phyloP scores from a whole-genome alignment of 1,139 yeast species.

The Debaryomycetaceae sp. region DNA sequence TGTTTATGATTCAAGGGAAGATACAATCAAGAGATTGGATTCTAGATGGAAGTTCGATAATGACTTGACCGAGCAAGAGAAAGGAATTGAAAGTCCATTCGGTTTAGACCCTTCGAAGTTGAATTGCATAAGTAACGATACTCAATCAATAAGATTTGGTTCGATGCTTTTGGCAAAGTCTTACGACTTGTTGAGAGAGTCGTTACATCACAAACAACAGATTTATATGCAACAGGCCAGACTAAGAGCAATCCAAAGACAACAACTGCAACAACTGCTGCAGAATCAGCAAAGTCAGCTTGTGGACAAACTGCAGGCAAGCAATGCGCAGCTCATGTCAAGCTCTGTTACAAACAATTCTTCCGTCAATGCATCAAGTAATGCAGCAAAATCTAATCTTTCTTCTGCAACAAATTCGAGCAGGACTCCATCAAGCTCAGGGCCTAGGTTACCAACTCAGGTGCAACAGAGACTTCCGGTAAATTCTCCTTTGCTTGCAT shows the following conservation, averaged over 20 bases:
- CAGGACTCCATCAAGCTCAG: constrained; percentile 1
- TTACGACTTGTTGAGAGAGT: constrained; percentile 61
- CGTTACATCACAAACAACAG: constrained; percentile 47
- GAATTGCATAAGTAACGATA: constrained; percentile 79
- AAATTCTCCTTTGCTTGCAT: constrained; percentile 8
- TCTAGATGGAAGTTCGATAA: constrained; percentile 78
- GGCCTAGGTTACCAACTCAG: constrained; percentile 4
- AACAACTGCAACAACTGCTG: constrained; percentile 25
- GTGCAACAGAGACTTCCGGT: constrained; percentile 5
- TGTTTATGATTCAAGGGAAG: constrained; percentile 60
- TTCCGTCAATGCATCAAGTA: background rate
- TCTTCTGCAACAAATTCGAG: constrained; percentile 2
- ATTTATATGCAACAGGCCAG: constrained; percentile 43
- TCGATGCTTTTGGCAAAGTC: constrained; percentile 87
- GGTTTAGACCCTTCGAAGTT: constrained; percentile 65
- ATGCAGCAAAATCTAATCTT: background rate
- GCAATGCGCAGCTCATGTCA: background rate
- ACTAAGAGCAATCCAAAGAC: constrained; percentile 45
- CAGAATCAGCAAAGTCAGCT: constrained; percentile 48
- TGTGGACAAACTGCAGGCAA: constrained; percentile 23
- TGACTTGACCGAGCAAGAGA: constrained; percentile 50
- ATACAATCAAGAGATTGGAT: constrained; percentile 50
- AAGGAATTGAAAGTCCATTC: constrained; percentile 50
- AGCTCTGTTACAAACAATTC: constrained; percentile 1
- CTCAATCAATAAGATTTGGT: constrained; percentile 88